phyloP scores from a whole-genome alignment of 2,329 filamentous ascomycete species.

The Metarhizium brunneum region DNA sequence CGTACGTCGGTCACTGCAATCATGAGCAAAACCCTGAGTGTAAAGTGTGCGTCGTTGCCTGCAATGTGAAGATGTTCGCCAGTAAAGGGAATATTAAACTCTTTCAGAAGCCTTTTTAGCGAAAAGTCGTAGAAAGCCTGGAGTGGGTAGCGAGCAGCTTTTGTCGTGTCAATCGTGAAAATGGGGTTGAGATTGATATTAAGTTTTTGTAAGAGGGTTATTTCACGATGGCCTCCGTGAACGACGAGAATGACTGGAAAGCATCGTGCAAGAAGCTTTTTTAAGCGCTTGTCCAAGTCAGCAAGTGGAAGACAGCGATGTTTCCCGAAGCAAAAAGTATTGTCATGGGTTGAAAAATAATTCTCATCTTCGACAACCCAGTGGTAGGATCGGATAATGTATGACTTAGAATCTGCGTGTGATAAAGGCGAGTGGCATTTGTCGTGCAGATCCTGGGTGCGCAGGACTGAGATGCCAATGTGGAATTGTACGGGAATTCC shows the following conservation, averaged over 20 bases:
- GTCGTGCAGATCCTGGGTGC: conserved; percentile 5
- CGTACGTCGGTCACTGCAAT: too few relatives aligned
- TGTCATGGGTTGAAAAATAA: background rate
- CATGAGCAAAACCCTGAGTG: too few relatives aligned
- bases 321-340: conserved; percentile 1
- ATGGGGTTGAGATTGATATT: conserved; percentile 1
- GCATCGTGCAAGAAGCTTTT: background rate
- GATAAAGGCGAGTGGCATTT: background rate
- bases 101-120: conserved; percentile 1
- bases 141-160: conserved; percentile 2
- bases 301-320: background rate
- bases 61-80: too few relatives aligned
- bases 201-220: conserved; percentile 1
- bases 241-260: conserved; percentile 1
- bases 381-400: conserved; percentile 1
- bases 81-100: background rate
- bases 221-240: conserved; percentile 2
- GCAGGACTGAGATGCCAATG: conserved; percentile 7
- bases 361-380: background rate
- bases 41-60: too few relatives aligned
- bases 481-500: conserved; percentile 4
- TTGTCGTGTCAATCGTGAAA: conserved; percentile 2
- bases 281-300: background rate
- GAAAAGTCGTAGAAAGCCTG: conserved; percentile 3
- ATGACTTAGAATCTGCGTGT: background rate